Percentiles rank a stretch among this genome's conserved stretches.
These are phyloP conservation scores for Halophytophthora batemanensis DNA, from an alignment of 352 stramenopile species.

Conservation along the genomic window DNA sequence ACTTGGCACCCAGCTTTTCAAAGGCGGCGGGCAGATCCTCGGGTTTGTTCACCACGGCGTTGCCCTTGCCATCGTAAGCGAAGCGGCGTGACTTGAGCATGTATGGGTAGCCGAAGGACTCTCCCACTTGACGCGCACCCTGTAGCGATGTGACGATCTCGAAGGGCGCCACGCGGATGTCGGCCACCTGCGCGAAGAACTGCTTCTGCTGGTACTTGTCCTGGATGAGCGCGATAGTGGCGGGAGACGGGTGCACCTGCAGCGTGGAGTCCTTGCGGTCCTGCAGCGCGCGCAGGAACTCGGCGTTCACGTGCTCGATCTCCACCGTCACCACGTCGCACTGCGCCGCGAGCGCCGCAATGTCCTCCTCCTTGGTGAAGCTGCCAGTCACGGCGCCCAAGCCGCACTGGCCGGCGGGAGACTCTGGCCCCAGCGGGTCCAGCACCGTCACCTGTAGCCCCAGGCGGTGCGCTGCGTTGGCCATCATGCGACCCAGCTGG, in stretches of 20 bases:
- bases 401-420: constrained; percentile 70
- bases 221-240: constrained; percentile 95
- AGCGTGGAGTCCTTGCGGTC: constrained; percentile 44
- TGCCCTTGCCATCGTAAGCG: constrained; percentile 97
- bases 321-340: constrained; percentile 96
- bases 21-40: constrained; percentile 86
- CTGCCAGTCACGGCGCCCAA: constrained; percentile 68
- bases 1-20: constrained; percentile 52
- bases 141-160: constrained; percentile 39
- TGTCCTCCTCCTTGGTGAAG: constrained; percentile 69
- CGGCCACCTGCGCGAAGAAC: constrained; percentile 51
- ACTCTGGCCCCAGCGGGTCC: constrained; percentile 83
- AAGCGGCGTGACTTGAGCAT: constrained; percentile 97
- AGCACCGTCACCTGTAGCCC: constrained; percentile 92
- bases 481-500: constrained; percentile 99
- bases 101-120: constrained; percentile 91
- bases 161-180: constrained; percentile 57
- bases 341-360: constrained; percentile 65
- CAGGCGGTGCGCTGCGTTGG: constrained; percentile 93
- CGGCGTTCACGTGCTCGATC: constrained; percentile 98
- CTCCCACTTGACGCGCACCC: constrained; percentile 40
- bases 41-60: constrained; percentile 89
- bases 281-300: constrained; percentile 89
- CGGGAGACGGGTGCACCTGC: constrained; percentile 78
- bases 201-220: constrained; percentile 98